A percentile compares a stretch with the other conserved stretches of the same genome.
phyloP scores from a whole-genome alignment of 2,329 filamentous ascomycete species.

The Monosporascus cannonballus region DNA sequence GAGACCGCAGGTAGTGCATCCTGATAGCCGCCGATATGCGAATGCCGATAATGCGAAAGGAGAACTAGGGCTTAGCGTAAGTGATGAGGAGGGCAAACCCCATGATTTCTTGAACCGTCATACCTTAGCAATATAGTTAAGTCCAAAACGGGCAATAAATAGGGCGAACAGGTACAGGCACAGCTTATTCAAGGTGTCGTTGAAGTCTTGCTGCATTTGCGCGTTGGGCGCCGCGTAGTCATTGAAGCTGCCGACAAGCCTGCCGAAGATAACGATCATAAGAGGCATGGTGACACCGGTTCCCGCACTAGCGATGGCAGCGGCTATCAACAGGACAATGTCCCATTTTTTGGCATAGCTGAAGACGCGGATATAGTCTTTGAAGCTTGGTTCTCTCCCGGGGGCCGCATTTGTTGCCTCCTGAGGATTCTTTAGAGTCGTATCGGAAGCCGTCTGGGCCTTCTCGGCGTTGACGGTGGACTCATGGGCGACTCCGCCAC shows the following conservation, averaged over 20 bases:
- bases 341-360: slow-evolving; percentile 44
- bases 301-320: slow-evolving; percentile 27
- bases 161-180: slow-evolving; percentile 61
- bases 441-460: too few relatives aligned
- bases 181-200: slow-evolving; percentile 32
- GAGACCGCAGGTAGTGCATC: slow-evolving; percentile 52
- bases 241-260: slow-evolving; percentile 40
- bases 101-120: too few relatives aligned
- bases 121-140: slow-evolving; percentile 51
- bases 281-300: slow-evolving; percentile 38
- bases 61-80: slow-evolving; percentile 27
- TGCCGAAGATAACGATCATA: slow-evolving; percentile 51
- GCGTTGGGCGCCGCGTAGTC: slow-evolving; percentile 15
- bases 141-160: slow-evolving; percentile 56
- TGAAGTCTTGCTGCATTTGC: slow-evolving; percentile 18
- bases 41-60: slow-evolving; percentile 52
- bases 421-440: too few relatives aligned
- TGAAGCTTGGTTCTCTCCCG: background rate
- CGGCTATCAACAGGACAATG: slow-evolving; percentile 35
- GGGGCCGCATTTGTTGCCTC: too few relatives aligned
- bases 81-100: too few relatives aligned
- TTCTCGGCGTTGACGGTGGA: too few relatives aligned
- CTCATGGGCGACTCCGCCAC: too few relatives aligned
- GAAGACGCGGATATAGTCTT: slow-evolving; percentile 30
- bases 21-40: slow-evolving; percentile 52